Evolutionary conservation across 345 rosid genomes (phyloP), one percentile per base, ranked within the genome.

Genomic region (Dovyalis caffra): DNA sequence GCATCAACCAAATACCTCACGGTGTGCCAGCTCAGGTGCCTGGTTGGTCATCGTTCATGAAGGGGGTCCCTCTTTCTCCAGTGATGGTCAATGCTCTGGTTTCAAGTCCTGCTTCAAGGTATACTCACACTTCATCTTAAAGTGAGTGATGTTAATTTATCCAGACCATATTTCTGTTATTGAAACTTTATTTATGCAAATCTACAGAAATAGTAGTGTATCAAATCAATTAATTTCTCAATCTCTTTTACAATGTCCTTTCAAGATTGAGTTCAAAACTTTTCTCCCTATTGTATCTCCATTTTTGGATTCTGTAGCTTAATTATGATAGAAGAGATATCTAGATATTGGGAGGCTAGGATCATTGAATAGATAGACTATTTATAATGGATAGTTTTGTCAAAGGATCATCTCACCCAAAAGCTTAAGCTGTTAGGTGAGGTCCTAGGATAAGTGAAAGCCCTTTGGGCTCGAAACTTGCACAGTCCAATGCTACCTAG

Each of bases 101-200:
- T 83, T 83, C 91, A 78, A 87, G 90, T 85, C 97, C 99, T 75
- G 98, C 98, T 83, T 83, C 98, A 85, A 86, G 99, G 98, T 95
- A 87, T 83, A 2, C 60, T 57, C 14, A 18, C 64, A 32, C 31
- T 57, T 31, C 57, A 66, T 68, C 68, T 51, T 53, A 57, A 68
- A 75, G 32, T 70, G 43, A 64, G 20, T 58, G 35, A 8, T 12
- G 62, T 65, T 43, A 71, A 64, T 68, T 60, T 9, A 31, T 49
- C 72, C 56, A 15, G 51, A 37, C 29, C 26, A 8, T 71, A 31
- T 70, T 32, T 26, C 9, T 5, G 7, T 32, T 69, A 34, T 33
- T 70, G 47, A 32, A 69, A 45, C 64, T 65, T 65, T 40, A 33
- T 70, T 49, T 53, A 38, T 35, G 28, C 35, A 37, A 70, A 66